Base-by-base conservation (phyloP, 2,329 filamentous ascomycete genomes). In the Fusarium sp. region DNA sequence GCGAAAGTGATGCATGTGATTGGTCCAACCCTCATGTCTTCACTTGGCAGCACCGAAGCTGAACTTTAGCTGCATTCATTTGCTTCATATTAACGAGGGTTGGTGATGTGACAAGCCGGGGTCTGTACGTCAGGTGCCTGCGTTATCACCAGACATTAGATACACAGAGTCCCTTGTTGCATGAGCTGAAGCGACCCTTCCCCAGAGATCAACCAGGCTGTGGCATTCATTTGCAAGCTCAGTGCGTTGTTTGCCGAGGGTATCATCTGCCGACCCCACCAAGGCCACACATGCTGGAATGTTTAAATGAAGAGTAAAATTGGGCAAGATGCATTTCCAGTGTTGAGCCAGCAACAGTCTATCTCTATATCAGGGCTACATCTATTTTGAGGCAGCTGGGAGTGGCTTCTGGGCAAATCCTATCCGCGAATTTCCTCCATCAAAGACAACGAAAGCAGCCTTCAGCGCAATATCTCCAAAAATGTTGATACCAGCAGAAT, bases 391-490 rank as follows among this genome's bases (percentile, higher is more conserved):
- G 1, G 54, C 34, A 3, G 34, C 35, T 14, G 54, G 34, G 13
- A 73, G 32, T 6, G 58, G 10, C 73, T 77, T 77, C 37, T 67
- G 67, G 1, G 75, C 75, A 64, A 71, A 79, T 3, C 77, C 77
- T 34, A 79, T 66, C 14, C 65, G 73, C 25, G 69, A 50, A 30
- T 79, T 76, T 11, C 54, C 77, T 1, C 73, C 85, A 75, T 90
- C 87, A 78, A 90, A 90, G 18, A 86, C 88, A 41, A 91, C 87
- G 73, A 89, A 90, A 72, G 90, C 87, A 50, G 88, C 87, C 83
- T 91, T 90, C 81, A 91, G 89, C 70, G 91, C 88, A 76, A 91
- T 86, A 73, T 91, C 89, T 25, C 89, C 89, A 78, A 89, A 91
- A 77, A 94, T 92, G 81, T 92, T 90, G 32, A 87, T 85, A 8